Base-by-base conservation (phyloP, 2,329 filamentous ascomycete species). In the Trichoderma sp. region DNA sequence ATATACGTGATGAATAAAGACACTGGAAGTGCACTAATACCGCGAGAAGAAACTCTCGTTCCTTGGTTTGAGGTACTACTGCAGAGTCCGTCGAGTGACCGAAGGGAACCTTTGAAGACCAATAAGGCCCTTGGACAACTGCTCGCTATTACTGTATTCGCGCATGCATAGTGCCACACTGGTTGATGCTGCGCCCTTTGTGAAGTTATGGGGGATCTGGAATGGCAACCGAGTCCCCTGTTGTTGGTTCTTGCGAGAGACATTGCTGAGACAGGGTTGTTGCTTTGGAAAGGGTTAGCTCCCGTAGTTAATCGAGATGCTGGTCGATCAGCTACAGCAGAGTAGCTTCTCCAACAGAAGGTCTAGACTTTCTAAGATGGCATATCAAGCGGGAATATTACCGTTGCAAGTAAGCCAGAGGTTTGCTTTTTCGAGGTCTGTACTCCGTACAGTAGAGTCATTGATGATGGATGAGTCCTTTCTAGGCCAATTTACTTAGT, bases 271-370 rank as follows among this genome's bases (percentile, higher is more conserved):
- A 21, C 67, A 71, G 33, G 67, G 24, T n/a, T 63, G 38, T 21
- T 27, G 68, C 18, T 63, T 63, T 53, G 21, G 59, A 72, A 35
- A 53, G 68, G 35, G n/a, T 63, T 63, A 72, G 67, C 53, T 56
- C 56, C 35, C 24, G 35, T 45, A 71, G 38, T 21, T 27, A 53
- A 72, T 53, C 59, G 27, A 63, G 68, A 72, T 72, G 38, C 68
- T 72, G 68, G 59, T 18, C 68, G 68, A 72, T 72, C 24, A 16
- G 33, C 27, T 60, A 18, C 18, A 50, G 41, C 41, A 50, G n/a
- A 50, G 41, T 50, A 9, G 41, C 41, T n/a, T 50, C 41, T n/a
- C 41, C 41, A n/a, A 50, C 41, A 24, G 53, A 45, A 62, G 11
- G 66, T 4, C 66, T 38, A 31, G 24, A 18, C 18, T n/a, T 45